phyloP scores from a whole-genome alignment of 345 rosid genomes.

The Pistacia vera region DNA sequence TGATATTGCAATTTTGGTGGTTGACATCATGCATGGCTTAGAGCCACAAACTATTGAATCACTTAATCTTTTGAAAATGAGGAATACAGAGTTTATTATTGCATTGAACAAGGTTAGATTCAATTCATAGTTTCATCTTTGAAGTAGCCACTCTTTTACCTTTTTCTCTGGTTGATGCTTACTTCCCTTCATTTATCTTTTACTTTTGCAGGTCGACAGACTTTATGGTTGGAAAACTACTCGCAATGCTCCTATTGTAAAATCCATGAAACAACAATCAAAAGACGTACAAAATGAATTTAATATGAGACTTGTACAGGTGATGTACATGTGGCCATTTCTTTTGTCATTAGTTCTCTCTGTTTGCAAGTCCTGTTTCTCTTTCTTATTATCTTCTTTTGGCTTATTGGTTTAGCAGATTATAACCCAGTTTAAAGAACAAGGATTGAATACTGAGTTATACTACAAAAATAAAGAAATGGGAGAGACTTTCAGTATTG shows the following conservation, averaged over 20 bases:
- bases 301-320: conserved; percentile 66
- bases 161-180: background rate
- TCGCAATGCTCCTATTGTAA: conserved; percentile 73
- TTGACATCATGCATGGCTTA: conserved; percentile 92
- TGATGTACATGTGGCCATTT: conserved; percentile 20
- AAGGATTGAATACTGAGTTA: conserved; percentile 87
- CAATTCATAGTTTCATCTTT: conserved; percentile 8
- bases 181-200: background rate
- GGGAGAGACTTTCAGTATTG: conserved; percentile 81
- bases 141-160: conserved; percentile 10
- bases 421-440: conserved; percentile 77
- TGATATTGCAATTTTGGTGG: conserved; percentile 96
- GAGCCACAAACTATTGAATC: conserved; percentile 96
- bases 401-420: conserved; percentile 41
- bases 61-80: conserved; percentile 79
- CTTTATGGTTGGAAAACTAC: conserved; percentile 86
- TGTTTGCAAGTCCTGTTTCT: background rate
- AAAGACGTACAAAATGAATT: conserved; percentile 73
- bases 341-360: background rate
- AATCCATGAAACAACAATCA: conserved; percentile 71
- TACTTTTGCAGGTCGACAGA: conserved; percentile 75
- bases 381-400: conserved; percentile 1
- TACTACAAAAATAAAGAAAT: conserved; percentile 86
- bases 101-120: conserved; percentile 87
- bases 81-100: conserved; percentile 87